These are phyloP conservation scores for Penicillium macrosclerotiorum DNA, from an alignment of 495 filamentous ascomycete genomes.

Conservation along the genomic window DNA sequence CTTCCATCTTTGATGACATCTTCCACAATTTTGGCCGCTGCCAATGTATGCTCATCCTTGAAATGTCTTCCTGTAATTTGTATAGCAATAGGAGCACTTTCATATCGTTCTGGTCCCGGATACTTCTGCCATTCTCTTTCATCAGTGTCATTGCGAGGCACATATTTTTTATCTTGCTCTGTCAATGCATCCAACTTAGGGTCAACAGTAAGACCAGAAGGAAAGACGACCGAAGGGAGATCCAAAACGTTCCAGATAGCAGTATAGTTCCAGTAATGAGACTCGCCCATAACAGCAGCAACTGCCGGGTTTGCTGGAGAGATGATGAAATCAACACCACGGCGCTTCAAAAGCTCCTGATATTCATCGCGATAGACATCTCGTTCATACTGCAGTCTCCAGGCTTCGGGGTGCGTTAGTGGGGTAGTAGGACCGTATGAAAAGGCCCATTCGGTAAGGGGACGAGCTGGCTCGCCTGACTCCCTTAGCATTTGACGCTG, in stretches of 20 bases:
- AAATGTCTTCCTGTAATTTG: conserved; percentile 51
- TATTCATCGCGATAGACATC: conserved; percentile 60
- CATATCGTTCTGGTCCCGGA: conserved; percentile 29
- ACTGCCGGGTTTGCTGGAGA: conserved; percentile 59
- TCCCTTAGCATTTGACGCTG: conserved; percentile 42
- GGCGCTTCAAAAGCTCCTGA: conserved; percentile 56
- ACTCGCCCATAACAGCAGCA: conserved; percentile 57
- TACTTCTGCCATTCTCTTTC: conserved; percentile 43
- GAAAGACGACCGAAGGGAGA: conserved; percentile 60
- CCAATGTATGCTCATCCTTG: conserved; percentile 41
- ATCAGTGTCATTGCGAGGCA: conserved; percentile 31
- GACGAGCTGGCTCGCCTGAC: conserved; percentile 56
- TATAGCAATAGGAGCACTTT: conserved; percentile 48
- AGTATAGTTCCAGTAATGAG: conserved; percentile 70
- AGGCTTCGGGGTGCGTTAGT: conserved; percentile 40
- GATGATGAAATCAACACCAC: conserved; percentile 67
- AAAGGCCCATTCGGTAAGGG: conserved; percentile 57
- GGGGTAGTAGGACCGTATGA: conserved; percentile 47
- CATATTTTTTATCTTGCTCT: conserved; percentile 26
- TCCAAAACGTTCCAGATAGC: conserved; percentile 73
- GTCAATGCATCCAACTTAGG: conserved; percentile 27
- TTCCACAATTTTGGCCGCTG: conserved; percentile 33
- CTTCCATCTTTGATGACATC: conserved; percentile 21
- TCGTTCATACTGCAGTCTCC: conserved; percentile 45
- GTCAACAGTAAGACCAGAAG: conserved; percentile 47